Evolutionary conservation across 805 yeast species (phyloP).

Genomic region (Groenewaldozyma tartarivorans): DNA sequence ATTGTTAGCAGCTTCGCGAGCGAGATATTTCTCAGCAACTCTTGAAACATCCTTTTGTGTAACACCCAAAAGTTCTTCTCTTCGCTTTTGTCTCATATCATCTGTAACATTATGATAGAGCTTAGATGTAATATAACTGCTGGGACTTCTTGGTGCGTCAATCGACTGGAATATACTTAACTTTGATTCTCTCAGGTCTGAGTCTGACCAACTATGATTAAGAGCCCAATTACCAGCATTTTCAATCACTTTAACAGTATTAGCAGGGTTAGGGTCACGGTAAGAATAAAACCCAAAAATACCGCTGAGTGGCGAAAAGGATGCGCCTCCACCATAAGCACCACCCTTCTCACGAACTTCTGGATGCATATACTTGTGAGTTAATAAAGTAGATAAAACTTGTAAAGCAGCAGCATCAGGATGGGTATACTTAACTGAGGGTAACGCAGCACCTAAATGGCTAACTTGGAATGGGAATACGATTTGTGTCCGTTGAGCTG

Average conservation of each 20-base stretch:
- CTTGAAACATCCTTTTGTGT: slow-evolving; percentile 48
- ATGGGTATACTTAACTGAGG: slow-evolving; percentile 57
- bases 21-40: slow-evolving; percentile 59
- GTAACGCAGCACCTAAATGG: slow-evolving; percentile 59
- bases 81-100: slow-evolving; percentile 69
- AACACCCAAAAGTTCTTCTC: slow-evolving; percentile 65
- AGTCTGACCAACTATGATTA: slow-evolving; percentile 43
- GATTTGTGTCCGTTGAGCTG: slow-evolving; percentile 37
- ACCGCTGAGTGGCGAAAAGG: slow-evolving; percentile 75
- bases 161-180: slow-evolving; percentile 81
- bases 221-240: slow-evolving; percentile 42
- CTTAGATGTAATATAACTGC: slow-evolving; percentile 60
- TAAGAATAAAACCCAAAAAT: slow-evolving; percentile 76
- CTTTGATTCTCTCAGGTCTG: slow-evolving; percentile 81
- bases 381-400: slow-evolving; percentile 66
- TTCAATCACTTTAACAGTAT: slow-evolving; percentile 53
- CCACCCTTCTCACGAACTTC: slow-evolving; percentile 94
- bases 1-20: slow-evolving; percentile 2
- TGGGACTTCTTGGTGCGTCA: slow-evolving; percentile 81
- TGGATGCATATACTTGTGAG: slow-evolving; percentile 76
- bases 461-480: slow-evolving; percentile 83
- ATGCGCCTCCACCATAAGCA: slow-evolving; percentile 95
- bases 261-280: slow-evolving; percentile 82
- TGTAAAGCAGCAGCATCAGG: slow-evolving; percentile 81
- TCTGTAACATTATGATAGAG: slow-evolving; percentile 67